A percentile compares a stretch with the other conserved stretches of the same genome.
Evolutionary conservation across 345 rosid genomes (phyloP).

Genomic region (Hirschfeldia incana): DNA sequence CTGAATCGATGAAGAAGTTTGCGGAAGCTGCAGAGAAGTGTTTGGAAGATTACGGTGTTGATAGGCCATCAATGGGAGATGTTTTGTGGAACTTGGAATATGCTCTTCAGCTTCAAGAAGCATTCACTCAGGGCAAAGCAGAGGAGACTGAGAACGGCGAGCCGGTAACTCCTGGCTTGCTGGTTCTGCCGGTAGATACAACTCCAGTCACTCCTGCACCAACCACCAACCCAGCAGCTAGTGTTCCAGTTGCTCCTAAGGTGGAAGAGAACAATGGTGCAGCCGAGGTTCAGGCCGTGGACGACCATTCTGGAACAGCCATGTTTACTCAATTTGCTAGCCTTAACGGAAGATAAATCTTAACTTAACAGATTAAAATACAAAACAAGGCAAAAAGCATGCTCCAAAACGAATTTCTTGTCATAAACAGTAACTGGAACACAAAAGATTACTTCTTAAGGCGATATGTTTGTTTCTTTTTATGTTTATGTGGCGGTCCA

Average conservation of each 20-base stretch:
- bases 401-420: slow-evolving; percentile 22
- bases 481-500: slow-evolving; percentile 13
- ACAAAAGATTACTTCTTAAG: slow-evolving; percentile 4
- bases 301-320: slow-evolving; percentile 68
- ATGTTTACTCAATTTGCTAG: slow-evolving; percentile 62
- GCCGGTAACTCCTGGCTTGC: slow-evolving; percentile 34
- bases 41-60: slow-evolving; percentile 43
- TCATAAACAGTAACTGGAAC: slow-evolving; percentile 2
- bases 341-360: slow-evolving; percentile 61
- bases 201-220: slow-evolving; percentile 33
- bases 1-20: slow-evolving; percentile 59
- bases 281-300: slow-evolving; percentile 44
- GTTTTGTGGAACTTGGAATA: slow-evolving; percentile 46
- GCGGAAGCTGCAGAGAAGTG: slow-evolving; percentile 48
- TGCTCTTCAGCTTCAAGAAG: slow-evolving; percentile 75
- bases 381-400: neutral
- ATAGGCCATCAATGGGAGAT: slow-evolving; percentile 47
- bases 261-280: slow-evolving; percentile 47
- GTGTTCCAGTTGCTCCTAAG: slow-evolving; percentile 36
- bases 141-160: slow-evolving; percentile 52
- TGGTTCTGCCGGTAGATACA: slow-evolving; percentile 26
- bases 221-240: slow-evolving; percentile 25
- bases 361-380: slow-evolving; percentile 1
- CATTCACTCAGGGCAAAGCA: slow-evolving; percentile 52
- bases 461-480: slow-evolving; percentile 19